phyloP scores from a whole-genome alignment of 495 filamentous ascomycete genomes.

The Annulohypoxylon bovei region DNA sequence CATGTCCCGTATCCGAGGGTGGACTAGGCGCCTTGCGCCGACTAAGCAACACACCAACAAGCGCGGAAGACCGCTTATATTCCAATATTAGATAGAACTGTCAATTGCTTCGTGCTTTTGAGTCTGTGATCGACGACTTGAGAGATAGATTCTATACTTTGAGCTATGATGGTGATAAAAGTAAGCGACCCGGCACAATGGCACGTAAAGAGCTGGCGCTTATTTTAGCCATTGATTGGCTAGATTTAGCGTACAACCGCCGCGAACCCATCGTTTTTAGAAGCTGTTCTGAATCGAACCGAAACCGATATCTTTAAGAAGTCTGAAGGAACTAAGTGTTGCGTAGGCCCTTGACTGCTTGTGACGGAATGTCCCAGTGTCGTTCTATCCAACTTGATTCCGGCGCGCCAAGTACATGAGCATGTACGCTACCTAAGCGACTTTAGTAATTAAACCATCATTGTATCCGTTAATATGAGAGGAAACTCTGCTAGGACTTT shows the following conservation, averaged over 20 bases:
- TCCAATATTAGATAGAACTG: constrained; percentile 2
- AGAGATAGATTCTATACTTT: not conserved
- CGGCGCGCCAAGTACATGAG: constrained; percentile 12
- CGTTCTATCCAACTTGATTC: constrained; percentile 8
- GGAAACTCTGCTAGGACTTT: not conserved
- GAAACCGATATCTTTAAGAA: constrained; percentile 5
- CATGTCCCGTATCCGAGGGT: constrained; percentile 1
- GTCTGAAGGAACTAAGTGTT: not conserved
- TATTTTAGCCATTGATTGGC: constrained; percentile 33
- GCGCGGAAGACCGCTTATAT: not conserved
- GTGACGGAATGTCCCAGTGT: constrained; percentile 4
- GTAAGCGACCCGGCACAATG: constrained; percentile 27
- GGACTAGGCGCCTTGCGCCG: constrained; percentile 7
- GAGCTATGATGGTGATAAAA: constrained; percentile 4
- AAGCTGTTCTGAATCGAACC: not conserved
- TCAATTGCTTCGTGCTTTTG: constrained; percentile 13
- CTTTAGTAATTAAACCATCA: not conserved
- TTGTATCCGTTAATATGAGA: not conserved
- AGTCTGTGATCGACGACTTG: not conserved
- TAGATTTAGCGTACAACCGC: constrained; percentile 27
- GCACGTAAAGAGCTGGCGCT: constrained; percentile 29
- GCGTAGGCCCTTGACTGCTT: not conserved
- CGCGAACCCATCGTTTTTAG: not conserved
- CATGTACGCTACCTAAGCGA: constrained; percentile 1
- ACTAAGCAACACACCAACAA: constrained; percentile 23